A percentile compares a stretch with the other conserved stretches of the same genome.
These are phyloP conservation scores for Yarrowia porcina DNA, from an alignment of 805 yeast genomes.

Conservation along the genomic window DNA sequence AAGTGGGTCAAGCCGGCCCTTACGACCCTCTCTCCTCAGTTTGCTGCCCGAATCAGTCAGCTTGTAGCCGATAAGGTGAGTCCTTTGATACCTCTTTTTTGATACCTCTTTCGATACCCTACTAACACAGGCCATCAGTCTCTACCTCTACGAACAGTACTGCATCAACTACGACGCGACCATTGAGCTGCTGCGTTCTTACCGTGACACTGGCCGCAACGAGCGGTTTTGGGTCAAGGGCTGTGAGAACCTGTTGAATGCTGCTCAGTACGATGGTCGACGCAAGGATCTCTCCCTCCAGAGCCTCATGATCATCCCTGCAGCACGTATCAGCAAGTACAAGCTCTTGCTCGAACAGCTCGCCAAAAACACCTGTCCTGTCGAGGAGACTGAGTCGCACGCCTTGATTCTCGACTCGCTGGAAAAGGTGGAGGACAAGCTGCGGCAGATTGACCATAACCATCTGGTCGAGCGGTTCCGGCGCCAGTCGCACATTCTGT, in stretches of 20 bases:
- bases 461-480: conserved; percentile 5
- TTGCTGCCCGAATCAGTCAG: conserved; percentile 22
- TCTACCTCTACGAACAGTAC: conserved; percentile 17
- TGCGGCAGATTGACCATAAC: conserved; percentile 10
- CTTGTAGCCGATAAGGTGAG: conserved; percentile 24
- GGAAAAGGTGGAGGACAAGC: conserved; percentile 11
- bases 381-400: conserved; percentile 1
- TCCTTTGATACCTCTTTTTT: neutral
- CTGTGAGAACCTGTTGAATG: conserved; percentile 15
- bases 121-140: conserved; percentile 19
- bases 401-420: neutral
- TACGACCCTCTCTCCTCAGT: neutral
- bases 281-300: conserved; percentile 4
- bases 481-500: conserved; percentile 11
- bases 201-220: neutral
- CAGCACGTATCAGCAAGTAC: conserved; percentile 17
- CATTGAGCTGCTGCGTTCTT: conserved; percentile 1
- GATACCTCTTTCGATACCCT: neutral
- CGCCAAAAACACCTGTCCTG: conserved; percentile 7
- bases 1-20: conserved; percentile 19
- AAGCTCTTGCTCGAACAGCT: conserved; percentile 20
- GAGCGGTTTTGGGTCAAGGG: conserved; percentile 22
- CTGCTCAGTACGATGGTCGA: neutral
- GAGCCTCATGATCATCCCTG: conserved; percentile 10
- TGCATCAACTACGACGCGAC: conserved; percentile 24